These are phyloP conservation scores for Paramecium sexaurelia DNA, from an alignment of 73 alveolate species.

Conservation along the genomic window DNA sequence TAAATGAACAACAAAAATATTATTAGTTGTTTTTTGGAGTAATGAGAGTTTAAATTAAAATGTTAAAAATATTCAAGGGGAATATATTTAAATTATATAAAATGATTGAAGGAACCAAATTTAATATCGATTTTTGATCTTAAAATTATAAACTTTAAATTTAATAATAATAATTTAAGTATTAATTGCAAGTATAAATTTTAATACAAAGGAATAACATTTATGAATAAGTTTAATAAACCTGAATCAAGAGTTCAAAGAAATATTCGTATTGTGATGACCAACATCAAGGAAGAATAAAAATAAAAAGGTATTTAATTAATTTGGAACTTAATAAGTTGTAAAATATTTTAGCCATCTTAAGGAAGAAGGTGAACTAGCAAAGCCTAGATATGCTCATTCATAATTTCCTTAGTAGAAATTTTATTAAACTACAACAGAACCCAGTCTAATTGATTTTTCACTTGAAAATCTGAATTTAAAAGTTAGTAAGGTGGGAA, in stretches of 20 bases:
- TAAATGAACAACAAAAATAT: too few species aligned
- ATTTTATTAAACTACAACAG: not conserved
- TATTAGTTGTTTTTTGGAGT: too few species aligned
- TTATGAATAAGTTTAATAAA: not conserved
- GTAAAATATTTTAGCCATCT: not conserved
- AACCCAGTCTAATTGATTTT: not conserved
- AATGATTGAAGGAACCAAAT: too few species aligned
- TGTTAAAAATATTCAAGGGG: too few species aligned
- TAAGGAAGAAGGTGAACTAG: not conserved
- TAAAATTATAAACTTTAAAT: not conserved
- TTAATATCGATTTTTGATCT: not conserved
- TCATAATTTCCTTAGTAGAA: not conserved
- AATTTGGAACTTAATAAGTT: not conserved
- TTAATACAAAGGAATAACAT: not conserved
- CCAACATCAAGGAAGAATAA: not conserved
- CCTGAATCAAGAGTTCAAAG: not conserved
- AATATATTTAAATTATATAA: not conserved
- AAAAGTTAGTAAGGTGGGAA: not conserved
- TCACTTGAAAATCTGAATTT: not conserved
- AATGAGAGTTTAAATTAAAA: too few species aligned
- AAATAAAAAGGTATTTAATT: not conserved
- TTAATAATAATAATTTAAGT: not conserved
- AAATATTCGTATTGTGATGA: not conserved
- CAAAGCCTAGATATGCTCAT: not conserved
- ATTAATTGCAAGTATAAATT: not conserved